Evolutionary conservation across 805 yeast genomes (phyloP), one percentile per base, ranked within the genome.

Genomic region (Ogataea corticis): DNA sequence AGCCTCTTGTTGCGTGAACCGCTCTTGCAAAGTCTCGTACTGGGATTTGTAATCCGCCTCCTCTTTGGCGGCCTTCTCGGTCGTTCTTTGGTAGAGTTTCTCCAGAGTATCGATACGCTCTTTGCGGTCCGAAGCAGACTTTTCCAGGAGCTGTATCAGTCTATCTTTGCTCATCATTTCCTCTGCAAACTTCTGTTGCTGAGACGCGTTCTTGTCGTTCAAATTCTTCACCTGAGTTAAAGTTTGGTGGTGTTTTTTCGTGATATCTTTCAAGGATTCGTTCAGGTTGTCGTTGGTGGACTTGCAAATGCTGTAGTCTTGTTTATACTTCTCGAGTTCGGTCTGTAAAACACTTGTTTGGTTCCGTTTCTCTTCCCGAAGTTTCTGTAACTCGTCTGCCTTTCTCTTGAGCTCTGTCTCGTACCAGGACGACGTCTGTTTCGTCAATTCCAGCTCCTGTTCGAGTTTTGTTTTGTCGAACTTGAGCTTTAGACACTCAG

Each of bases 91-190:
- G 15, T 74, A 63, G 33, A 73, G 68, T 1, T 54, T 51, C 49
- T 85, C 88, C 17, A 86, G 65, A 41, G 79, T 77, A 0, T 61
- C 57, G 7, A 85, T 72, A 45, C 91, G 71, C 2, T 64, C 63
- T 36, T 71, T 67, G 16, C 81, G 71, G 42, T 82, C 84, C 3
- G 70, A 69, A 6, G 79, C 72, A 0, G 80, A 65, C 40, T 71
- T 75, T 41, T 82, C 80, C 44, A 83, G 69, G 14, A 86, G 66
- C 34, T 76, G 79, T 4, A 79, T 68, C 31, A 83, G 63, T 40
- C 85, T 79, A 40, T 83, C 83, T 61, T 84, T 87, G 36, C 79
- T 65, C 2, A 78, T 61, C 65, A 82, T 75, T 57, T 84, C 90
- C 27, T 75, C 73, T 15, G 74, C 52, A 55, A 79, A 80, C 30